Evolutionary conservation across 495 filamentous ascomycete genomes (phyloP).

Genomic region (Lasiosphaeris hirsuta): DNA sequence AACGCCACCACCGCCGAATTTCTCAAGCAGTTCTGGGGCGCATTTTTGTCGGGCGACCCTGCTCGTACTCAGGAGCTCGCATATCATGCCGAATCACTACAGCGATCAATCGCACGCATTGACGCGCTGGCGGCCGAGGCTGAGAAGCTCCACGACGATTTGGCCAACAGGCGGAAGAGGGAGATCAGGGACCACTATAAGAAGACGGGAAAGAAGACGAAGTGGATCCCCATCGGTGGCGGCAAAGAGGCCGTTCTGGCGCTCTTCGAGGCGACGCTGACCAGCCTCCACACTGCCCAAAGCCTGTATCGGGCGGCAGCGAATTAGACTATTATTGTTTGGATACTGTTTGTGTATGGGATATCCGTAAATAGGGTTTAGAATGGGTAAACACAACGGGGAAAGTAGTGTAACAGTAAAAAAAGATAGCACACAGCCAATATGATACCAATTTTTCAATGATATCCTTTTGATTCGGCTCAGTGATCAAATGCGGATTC

Average conservation of each 20-base stretch:
- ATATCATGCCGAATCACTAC: constrained; percentile 72
- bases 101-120: constrained; percentile 72
- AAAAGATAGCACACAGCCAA: background rate
- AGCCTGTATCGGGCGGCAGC: constrained; percentile 53
- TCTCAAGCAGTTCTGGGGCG: constrained; percentile 90
- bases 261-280: constrained; percentile 67
- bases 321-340: background rate
- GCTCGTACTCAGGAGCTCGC: constrained; percentile 71
- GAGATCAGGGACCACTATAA: constrained; percentile 65
- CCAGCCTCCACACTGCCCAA: constrained; percentile 61
- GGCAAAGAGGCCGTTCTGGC: constrained; percentile 72
- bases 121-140: constrained; percentile 76
- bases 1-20: constrained; percentile 94
- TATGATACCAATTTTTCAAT: constrained; percentile 5
- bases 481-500: no score
- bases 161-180: constrained; percentile 60
- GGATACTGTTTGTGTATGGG: background rate
- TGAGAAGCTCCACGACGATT: constrained; percentile 64
- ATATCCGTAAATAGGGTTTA: background rate
- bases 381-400: background rate
- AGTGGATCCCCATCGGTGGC: constrained; percentile 64
- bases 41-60: constrained; percentile 75
- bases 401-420: background rate
- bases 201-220: constrained; percentile 65
- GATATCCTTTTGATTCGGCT: background rate